Conservation (phyloP, 495 filamentous ascomycete species). For the Venustampulla echinocandica region DNA sequence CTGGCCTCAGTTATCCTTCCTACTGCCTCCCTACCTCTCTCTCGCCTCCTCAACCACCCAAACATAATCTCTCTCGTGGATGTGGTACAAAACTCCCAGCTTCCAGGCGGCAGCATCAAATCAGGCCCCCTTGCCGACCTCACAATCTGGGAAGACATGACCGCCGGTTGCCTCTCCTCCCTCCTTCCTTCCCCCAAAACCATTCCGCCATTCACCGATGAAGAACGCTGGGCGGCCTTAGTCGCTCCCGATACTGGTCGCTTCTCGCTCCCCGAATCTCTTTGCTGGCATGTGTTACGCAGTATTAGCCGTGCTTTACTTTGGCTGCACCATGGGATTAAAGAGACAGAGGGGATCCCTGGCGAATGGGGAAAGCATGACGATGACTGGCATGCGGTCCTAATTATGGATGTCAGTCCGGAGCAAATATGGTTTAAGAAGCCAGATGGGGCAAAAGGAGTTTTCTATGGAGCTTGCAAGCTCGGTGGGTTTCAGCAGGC, state of each 20-base stretch:
- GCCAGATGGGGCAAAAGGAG: slow-evolving; percentile 31
- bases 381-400: slow-evolving; percentile 35
- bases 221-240: slow-evolving; percentile 8
- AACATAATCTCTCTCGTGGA: slow-evolving; percentile 22
- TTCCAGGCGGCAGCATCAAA: background rate
- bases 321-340: slow-evolving; percentile 21
- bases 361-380: slow-evolving; percentile 18
- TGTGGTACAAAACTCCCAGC: slow-evolving; percentile 1
- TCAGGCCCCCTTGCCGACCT: slow-evolving; percentile 7
- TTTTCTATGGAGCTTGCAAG: slow-evolving; percentile 38
- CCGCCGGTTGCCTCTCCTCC: slow-evolving; percentile 15
- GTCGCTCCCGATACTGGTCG: slow-evolving; percentile 13
- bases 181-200: slow-evolving; percentile 9
- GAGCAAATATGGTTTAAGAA: slow-evolving; percentile 37
- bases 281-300: slow-evolving; percentile 22
- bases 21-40: slow-evolving; percentile 7
- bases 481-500: slow-evolving; percentile 33
- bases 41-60: slow-evolving; percentile 20
- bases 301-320: slow-evolving; percentile 14
- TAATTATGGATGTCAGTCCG: slow-evolving; percentile 35
- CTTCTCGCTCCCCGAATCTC: slow-evolving; percentile 18
- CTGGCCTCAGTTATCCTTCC: slow-evolving; percentile 17
- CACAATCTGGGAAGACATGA: slow-evolving; percentile 22
- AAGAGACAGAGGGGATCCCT: slow-evolving; percentile 16
- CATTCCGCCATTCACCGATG: slow-evolving; percentile 5